Percentiles rank a stretch among this genome's conserved stretches.
phyloP scores from a whole-genome alignment of 352 stramenopile species.

The Phytophthora syringae region DNA sequence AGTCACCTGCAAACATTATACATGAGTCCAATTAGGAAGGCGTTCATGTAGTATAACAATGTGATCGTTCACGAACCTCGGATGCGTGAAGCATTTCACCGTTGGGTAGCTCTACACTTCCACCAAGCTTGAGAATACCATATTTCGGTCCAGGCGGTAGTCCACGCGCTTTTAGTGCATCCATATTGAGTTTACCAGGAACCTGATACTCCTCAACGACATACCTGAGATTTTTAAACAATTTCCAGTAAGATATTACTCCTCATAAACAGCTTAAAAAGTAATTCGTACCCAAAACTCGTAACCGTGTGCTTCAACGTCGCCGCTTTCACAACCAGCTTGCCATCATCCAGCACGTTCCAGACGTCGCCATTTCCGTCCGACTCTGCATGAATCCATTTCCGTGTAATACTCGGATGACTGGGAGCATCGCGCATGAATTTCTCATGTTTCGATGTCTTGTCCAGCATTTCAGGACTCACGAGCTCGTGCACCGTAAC shows the following conservation, averaged over 20 bases:
- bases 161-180: slow-evolving; percentile 79
- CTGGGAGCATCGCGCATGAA: slow-evolving; percentile 63
- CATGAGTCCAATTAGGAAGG: too few species aligned
- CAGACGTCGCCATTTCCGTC: slow-evolving; percentile 69
- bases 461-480: slow-evolving; percentile 50
- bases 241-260: not conserved
- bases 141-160: slow-evolving; percentile 92
- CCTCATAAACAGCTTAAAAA: not conserved
- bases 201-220: slow-evolving; percentile 79
- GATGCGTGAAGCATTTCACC: slow-evolving; percentile 75
- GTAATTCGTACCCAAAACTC: slow-evolving; percentile 68
- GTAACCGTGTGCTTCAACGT: slow-evolving; percentile 82
- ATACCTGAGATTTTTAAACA: slow-evolving; percentile 47
- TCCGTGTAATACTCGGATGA: slow-evolving; percentile 58
- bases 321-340: slow-evolving; percentile 65
- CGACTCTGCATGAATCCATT: slow-evolving; percentile 62
- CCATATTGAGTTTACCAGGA: slow-evolving; percentile 86
- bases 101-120: slow-evolving; percentile 83
- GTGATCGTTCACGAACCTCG: slow-evolving; percentile 53
- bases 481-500: slow-evolving; percentile 84
- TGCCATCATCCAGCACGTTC: slow-evolving; percentile 76
- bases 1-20: slow-evolving; percentile 55
- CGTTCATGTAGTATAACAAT: not conserved
- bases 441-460: slow-evolving; percentile 61
- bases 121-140: slow-evolving; percentile 88